Evolutionary conservation across 2,329 filamentous ascomycete genomes (phyloP), one percentile per base, ranked within the genome.

Genomic region (Blastomyces parvus): DNA sequence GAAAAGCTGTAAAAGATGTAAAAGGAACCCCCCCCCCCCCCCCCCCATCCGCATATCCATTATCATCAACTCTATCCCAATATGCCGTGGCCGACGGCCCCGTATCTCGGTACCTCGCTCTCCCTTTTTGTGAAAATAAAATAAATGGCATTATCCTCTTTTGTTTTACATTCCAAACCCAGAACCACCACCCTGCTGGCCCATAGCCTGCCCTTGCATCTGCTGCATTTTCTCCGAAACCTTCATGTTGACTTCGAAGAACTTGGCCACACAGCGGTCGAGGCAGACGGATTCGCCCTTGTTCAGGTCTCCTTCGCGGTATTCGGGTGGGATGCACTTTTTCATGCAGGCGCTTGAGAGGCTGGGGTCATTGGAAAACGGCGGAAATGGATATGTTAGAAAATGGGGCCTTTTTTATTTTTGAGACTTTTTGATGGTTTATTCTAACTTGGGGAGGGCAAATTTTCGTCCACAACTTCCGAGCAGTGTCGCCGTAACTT

Each of bases 231-330:
- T 90, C 80, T 97, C 92, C 72, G 89, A 93, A 65, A 97, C 90
- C 83, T 97, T 97, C 82, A 96, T 87, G 78, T 96, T 96, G 73
- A 96, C 92, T 71, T 97, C 93, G 80, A 99, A 97, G 83, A 97
- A 99, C 82, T 99, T 99, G 74, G 89, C 85, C 64, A 95, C 90
- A 80, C 95, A 99, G 73, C 94, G 90, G 81, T 99, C 94, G 70
- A 99, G 87, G 82, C 95, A 99, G 71, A 99, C 94, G 70, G 89
- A 91, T 80, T 99, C 94, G 83, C 92, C 95, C 82, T 99, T 99
- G 86, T 97, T 96, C 73, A 99, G 87, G 71, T 99, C 93, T 77
- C 85, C 86, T 82, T 99, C 94, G 76, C 91, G 91, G 86, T 97
- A 99, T 72, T 93, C 87, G 73, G 81, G 83, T 66, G 93, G 93